A percentile compares a stretch with the other conserved stretches of the same genome.
These are phyloP conservation scores for Phytophthora litchii DNA, from an alignment of 352 stramenopile species.

Conservation along the genomic window DNA sequence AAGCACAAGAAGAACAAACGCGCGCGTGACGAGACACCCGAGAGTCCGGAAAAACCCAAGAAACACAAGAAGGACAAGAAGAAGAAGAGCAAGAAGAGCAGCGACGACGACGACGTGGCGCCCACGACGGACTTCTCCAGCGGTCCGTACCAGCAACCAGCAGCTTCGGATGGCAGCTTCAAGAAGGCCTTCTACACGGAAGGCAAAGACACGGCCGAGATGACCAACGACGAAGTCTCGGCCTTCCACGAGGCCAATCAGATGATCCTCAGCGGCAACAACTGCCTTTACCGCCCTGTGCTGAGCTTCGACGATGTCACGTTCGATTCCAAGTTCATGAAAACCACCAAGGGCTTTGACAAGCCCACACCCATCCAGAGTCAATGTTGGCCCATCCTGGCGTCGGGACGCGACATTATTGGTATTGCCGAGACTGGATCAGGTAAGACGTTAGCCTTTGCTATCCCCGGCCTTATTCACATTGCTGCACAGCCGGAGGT, in stretches of 20 bases:
- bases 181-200: slow-evolving; percentile 89
- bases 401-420: slow-evolving; percentile 88
- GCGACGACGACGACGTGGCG: slow-evolving; percentile 49
- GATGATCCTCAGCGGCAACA: slow-evolving; percentile 86
- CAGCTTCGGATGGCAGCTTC: slow-evolving; percentile 71
- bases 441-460: slow-evolving; percentile 97
- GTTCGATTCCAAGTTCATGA: slow-evolving; percentile 90
- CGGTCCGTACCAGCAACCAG: slow-evolving; percentile 76
- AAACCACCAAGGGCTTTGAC: slow-evolving; percentile 86
- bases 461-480: slow-evolving; percentile 91
- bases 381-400: slow-evolving; percentile 95
- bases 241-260: slow-evolving; percentile 89
- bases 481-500: slow-evolving; percentile 74
- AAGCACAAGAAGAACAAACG: slow-evolving; percentile 38
- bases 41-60: slow-evolving; percentile 38
- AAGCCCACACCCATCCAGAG: slow-evolving; percentile 97
- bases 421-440: slow-evolving; percentile 94
- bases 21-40: slow-evolving; percentile 33
- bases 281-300: slow-evolving; percentile 88
- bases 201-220: slow-evolving; percentile 65
- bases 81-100: slow-evolving; percentile 49
- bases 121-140: slow-evolving; percentile 62
- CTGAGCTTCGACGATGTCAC: slow-evolving; percentile 74
- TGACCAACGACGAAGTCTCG: slow-evolving; percentile 78
- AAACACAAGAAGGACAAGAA: slow-evolving; percentile 65